Percentiles rank a stretch among this genome's conserved stretches.
These are phyloP conservation scores for Grosmannia serpens DNA, from an alignment of 2,329 filamentous ascomycete genomes.

Conservation along the genomic window DNA sequence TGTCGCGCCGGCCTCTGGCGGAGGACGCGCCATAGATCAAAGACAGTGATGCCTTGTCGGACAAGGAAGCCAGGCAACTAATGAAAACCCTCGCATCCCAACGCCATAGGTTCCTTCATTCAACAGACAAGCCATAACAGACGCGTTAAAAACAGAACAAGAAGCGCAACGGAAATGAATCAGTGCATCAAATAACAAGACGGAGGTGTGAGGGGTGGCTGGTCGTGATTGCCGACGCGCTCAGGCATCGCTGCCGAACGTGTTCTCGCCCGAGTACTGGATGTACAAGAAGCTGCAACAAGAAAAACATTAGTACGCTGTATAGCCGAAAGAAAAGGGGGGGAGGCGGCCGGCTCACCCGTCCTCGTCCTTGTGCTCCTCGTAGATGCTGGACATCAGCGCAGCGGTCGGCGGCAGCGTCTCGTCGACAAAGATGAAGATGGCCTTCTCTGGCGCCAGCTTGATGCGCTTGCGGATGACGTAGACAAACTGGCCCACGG, in stretches of 20 bases:
- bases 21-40: not conserved
- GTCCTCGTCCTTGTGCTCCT: conserved; percentile 89
- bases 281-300: conserved; percentile 80
- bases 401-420: conserved; percentile 92
- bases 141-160: not conserved
- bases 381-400: conserved; percentile 98
- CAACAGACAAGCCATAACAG: not conserved
- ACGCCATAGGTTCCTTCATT: not conserved
- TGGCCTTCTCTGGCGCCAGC: conserved; percentile 98
- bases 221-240: not conserved
- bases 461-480: conserved; percentile 99
- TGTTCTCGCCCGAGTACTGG: conserved; percentile 99
- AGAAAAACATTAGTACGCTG: not conserved
- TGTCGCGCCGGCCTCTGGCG: not conserved
- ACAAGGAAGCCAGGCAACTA: not conserved
- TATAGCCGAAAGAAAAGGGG: conserved; percentile 6
- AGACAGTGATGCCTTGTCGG: not conserved
- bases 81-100: not conserved
- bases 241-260: conserved; percentile 51
- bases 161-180: not conserved
- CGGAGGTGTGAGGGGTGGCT: not conserved
- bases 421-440: conserved; percentile 99
- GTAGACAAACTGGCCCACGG: conserved; percentile 96
- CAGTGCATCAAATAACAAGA: not conserved
- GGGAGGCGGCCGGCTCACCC: conserved; percentile 30